Evolutionary conservation across 768 basidiomycete genomes (phyloP), one percentile per base, ranked within the genome.

Genomic region (Flagelloscypha sp.): DNA sequence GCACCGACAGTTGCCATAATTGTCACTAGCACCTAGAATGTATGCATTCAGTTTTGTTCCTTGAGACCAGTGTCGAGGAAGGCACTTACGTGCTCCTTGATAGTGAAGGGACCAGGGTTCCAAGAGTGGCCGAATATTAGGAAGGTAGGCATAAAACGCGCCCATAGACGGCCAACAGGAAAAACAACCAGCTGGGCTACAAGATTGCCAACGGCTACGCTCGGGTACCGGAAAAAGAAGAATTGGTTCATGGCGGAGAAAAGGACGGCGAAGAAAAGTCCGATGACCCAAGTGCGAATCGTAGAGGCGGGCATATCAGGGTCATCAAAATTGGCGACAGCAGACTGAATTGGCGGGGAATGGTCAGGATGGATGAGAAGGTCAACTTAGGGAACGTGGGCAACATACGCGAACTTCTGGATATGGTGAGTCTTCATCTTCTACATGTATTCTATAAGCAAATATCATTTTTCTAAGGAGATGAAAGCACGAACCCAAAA

Each of bases 391-490:
- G n/a, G n/a, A n/a, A n/a, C n/a, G n/a, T n/a, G n/a, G n/a, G n/a
- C n/a, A n/a, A n/a, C n/a, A n/a, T n/a, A n/a, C n/a, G 27, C 82
- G 72, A 20, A 85, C 84, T 52, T 87, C 82, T 0, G 85, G 72
- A 43, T 84, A 85, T 19, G 83, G 81, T 24, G 80, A 84, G 46
- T 88, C 85, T 44, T 79, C 73, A 34, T 76, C 74, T 30, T n/a
- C n/a, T n/a, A n/a, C n/a, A n/a, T n/a, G n/a, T n/a, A n/a, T n/a
- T n/a, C n/a, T n/a, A n/a, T n/a, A n/a, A n/a, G n/a, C n/a, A n/a
- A n/a, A n/a, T n/a, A n/a, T n/a, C n/a, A n/a, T n/a, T n/a, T n/a
- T n/a, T n/a, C n/a, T n/a, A n/a, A n/a, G n/a, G n/a, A n/a, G n/a
- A n/a, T n/a, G n/a, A n/a, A n/a, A n/a, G n/a, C n/a, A n/a, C n/a